Evolutionary conservation across 2,329 filamentous ascomycete genomes (phyloP), one percentile per base, ranked within the genome.

Genomic region (Epichloe scottii): DNA sequence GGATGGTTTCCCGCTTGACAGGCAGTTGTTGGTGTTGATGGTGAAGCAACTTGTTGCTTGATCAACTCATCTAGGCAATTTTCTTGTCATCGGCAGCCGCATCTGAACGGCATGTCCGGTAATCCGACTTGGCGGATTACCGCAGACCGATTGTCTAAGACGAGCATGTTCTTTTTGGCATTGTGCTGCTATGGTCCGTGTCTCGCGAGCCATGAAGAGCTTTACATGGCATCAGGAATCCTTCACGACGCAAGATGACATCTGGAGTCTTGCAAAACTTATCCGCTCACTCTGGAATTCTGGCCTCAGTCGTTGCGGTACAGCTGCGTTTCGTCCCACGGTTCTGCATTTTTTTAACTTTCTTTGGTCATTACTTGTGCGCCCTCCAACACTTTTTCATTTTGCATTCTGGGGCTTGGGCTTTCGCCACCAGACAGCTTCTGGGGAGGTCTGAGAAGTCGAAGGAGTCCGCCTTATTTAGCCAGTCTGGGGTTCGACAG

Each of bases 91-190:
- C 26, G 43, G 57, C 21, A 54, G 53, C 51, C 49, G 51, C 52
- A 58, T 63, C 64, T 68, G 66, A 66, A 69, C 63, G 67, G 67
- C 67, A 68, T 59, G 64, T 59, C 67, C 63, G 66, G 66, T 69
- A 59, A 62, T 63, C 56, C 59, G 57, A 40, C 45, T 51, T 30
- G 51, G 48, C 50, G 49, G 55, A 56, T 53, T 54, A 51, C 53
- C 55, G 44, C 45, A 46, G 3, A 34, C 30, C 17, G 44, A 46
- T 15, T 34, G n/a, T n/a, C n/a, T n/a, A n/a, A 46, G 21, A 46
- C 49, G 53, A 21, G 26, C 38, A 30, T 14, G 15, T 6, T 17
- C 17, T 30, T 42, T 30, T 40, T 48, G 12, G 3, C 23, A 12
- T 35, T 12, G 33, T 42, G 23, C 19, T 48, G 26, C 38, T 17